A percentile compares a stretch with the other conserved stretches of the same genome.
Conservation (phyloP, 2,329 filamentous ascomycete genomes). For the Byssoonygena ceratinophila region DNA sequence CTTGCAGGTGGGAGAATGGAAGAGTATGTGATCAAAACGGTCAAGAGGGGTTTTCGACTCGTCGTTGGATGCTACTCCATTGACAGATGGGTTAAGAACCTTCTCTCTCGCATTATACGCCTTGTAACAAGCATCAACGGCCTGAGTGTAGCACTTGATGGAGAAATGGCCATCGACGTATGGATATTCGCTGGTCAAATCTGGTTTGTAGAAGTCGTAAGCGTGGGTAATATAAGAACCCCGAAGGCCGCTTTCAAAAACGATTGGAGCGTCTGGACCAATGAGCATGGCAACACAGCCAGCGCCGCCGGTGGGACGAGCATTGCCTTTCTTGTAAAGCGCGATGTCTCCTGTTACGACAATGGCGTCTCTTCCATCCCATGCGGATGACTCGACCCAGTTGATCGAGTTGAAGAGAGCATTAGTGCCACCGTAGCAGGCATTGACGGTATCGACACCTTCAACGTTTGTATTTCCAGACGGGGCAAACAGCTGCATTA, state of each 20-base stretch:
- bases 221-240: constrained; percentile 69
- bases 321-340: constrained; percentile 67
- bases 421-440: constrained; percentile 73
- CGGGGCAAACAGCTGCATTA: constrained; percentile 66
- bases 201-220: constrained; percentile 80
- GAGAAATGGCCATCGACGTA: constrained; percentile 73
- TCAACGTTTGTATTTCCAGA: constrained; percentile 65
- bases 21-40: constrained; percentile 72
- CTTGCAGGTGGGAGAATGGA: constrained; percentile 82
- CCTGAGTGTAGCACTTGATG: constrained; percentile 63
- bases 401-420: constrained; percentile 66
- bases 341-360: constrained; percentile 69
- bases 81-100: constrained; percentile 40
- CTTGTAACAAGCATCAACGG: constrained; percentile 66
- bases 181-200: constrained; percentile 70
- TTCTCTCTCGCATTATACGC: constrained; percentile 67
- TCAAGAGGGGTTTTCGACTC: constrained; percentile 56
- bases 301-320: constrained; percentile 65
- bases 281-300: constrained; percentile 65
- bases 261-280: constrained; percentile 62
- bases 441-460: constrained; percentile 68
- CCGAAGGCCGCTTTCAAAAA: constrained; percentile 62
- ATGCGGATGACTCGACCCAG: constrained; percentile 76
- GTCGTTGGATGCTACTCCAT: constrained; percentile 35
- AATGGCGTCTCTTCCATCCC: constrained; percentile 70